Conservation (phyloP, 768 basidiomycete species). For the Kondoa subrosea region DNA sequence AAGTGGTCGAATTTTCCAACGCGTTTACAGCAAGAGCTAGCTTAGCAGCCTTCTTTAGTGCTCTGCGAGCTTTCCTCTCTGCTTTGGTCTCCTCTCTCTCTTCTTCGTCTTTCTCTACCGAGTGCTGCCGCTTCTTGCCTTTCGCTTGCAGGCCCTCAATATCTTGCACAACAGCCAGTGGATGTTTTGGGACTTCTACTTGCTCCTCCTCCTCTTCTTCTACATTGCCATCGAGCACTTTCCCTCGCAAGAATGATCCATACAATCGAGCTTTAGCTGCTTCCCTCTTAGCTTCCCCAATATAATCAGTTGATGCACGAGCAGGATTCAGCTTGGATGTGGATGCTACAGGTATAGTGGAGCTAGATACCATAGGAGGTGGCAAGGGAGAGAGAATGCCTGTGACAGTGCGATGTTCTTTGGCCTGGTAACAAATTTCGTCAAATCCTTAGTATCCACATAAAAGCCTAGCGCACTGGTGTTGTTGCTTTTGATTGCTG, state of each 20-base stretch:
- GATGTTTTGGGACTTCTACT: background rate
- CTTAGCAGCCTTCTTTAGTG: constrained; percentile 37
- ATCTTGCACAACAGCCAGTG: background rate
- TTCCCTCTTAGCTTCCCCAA: background rate
- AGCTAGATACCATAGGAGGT: background rate
- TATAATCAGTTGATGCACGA: background rate
- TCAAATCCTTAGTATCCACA: too few relatives aligned
- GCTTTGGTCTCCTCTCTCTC: background rate
- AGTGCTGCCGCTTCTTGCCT: background rate
- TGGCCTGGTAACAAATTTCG: background rate
- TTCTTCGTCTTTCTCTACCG: background rate
- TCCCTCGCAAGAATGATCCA: background rate
- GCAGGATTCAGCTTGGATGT: background rate
- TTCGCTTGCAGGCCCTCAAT: background rate
- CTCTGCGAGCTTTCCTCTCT: background rate
- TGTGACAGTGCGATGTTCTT: background rate
- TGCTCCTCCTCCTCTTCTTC: background rate
- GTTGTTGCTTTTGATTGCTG: too few relatives aligned
- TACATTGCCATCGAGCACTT: background rate
- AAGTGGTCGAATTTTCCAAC: too few relatives aligned
- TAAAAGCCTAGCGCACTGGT: too few relatives aligned
- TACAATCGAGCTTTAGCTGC: background rate
- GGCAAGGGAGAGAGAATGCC: background rate
- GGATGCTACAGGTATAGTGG: background rate
- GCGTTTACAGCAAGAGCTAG: too few relatives aligned